Base-by-base conservation (phyloP, 495 filamentous ascomycete species). In the Xylona heveae region DNA sequence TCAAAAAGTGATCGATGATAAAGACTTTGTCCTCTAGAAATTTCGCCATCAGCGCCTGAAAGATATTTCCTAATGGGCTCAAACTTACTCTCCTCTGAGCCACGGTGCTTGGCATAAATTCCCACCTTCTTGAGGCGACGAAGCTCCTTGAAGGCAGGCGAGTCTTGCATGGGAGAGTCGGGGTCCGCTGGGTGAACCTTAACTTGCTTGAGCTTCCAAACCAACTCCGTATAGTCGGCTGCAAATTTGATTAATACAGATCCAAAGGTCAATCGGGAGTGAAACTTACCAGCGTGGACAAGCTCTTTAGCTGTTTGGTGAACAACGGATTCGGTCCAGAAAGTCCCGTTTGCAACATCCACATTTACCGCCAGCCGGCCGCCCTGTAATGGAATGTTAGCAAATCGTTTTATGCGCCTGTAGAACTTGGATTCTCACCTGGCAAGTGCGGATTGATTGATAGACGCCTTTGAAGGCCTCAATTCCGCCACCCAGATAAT, bases 381-480 rank as follows among this genome's bases (percentile, higher is more conserved):
- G 20, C 57, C 54, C 40, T 66, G 39, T 45, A 42, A 56, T 41
- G 1, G 55, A 49, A 37, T 54, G 35, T 9, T 30, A 27, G 10
- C n/a, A n/a, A n/a, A n/a, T n/a, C n/a, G n/a, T n/a, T n/a, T n/a
- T n/a, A n/a, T n/a, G n/a, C n/a, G 34, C 30, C 35, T 42, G 9
- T 13, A 6, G 30, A 10, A 24, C 8, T 21, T 15, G 31, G 13
- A 38, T n/a, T n/a, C 5, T 9, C 58, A 67, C 66, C 39, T 66
- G 48, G 28, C 64, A 72, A 6, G 78, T 57, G 27, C 78, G 66
- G 33, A 91, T 70, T 7, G 80, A 75, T 22, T 78, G 63, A 38
- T 88, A 94, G 18, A 82, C 71, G 26, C 82, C 83, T 42, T 83
- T 85, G 57, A 79, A 70, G 9, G 76, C 78, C 37, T 81, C 66